Base-by-base conservation (phyloP, 306 rosid species). In the Neltuma alba region DNA sequence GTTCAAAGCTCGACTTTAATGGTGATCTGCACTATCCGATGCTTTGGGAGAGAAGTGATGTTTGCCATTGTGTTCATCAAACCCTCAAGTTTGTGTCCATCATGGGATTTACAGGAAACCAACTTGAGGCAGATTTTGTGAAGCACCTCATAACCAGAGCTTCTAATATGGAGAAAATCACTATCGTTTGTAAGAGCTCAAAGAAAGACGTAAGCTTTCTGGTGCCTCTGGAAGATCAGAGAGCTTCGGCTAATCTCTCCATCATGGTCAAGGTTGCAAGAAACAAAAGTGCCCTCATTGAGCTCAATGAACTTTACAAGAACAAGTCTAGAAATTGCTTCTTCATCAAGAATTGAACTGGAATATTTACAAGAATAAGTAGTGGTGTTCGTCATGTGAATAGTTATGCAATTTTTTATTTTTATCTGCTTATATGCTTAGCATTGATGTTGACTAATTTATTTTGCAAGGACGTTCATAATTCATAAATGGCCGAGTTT, bases 51-150 rank as follows among this genome's bases (percentile, higher is more conserved):
- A 52, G 8, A 31, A 52, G 14, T 38, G 64, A 62, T 12, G 9
- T 18, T 20, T 70, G 61, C 20, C 15, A 75, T 42, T 80, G 74
- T 76, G 31, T 84, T 7, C 18, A 38, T 61, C 2, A 80, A 13
- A 25, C 55, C n/a, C 25, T 84, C 16, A 80, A 64, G 48, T 80
- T 23, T 76, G 79, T 31, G 9, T 9, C 0, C 31, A 25, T 84
- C 20, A 20, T 14, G 5, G 76, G 81, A 16, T 80, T 84, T 27
- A 52, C 25, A 2, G 71, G 79, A 20, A 70, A 52, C 65, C 77
- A 84, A 25, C 67, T 8, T 52, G 87, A 84, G 47, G n/a, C 77
- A 33, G 74, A 80, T 1, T 80, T 84, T 64, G 66, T 21, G 11
- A 44, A 80, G 77, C 60, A 70, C 65, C 28, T 80, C 18, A 70